These are phyloP conservation scores for Penicillium argentinense DNA, from an alignment of 495 filamentous ascomycete species.

Conservation along the genomic window DNA sequence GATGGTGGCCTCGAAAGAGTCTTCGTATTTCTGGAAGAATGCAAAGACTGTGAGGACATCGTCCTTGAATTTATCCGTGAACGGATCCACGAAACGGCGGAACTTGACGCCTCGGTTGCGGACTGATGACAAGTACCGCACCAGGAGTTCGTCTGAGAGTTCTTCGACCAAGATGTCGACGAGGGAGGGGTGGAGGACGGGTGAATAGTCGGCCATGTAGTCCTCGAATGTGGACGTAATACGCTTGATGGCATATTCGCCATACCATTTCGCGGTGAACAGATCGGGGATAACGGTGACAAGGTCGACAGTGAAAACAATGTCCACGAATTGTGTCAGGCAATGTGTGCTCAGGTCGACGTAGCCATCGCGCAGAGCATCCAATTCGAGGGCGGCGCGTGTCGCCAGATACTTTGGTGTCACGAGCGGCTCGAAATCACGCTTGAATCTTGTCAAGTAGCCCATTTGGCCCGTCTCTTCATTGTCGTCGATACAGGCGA, in stretches of 20 bases:
- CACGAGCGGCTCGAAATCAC: conserved; percentile 74
- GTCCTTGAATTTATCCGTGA: conserved; percentile 85
- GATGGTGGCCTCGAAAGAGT: conserved; percentile 68
- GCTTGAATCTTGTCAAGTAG: conserved; percentile 79
- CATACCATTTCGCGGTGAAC: conserved; percentile 90
- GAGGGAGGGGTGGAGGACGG: conserved; percentile 78
- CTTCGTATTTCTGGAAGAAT: conserved; percentile 59
- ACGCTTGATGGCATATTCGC: conserved; percentile 75
- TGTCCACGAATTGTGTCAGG: conserved; percentile 74
- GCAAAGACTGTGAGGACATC: conserved; percentile 82
- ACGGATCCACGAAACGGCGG: conserved; percentile 71
- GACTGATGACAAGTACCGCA: conserved; percentile 80
- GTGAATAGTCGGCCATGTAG: conserved; percentile 82
- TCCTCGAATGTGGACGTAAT: conserved; percentile 92
- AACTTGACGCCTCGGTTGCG: conserved; percentile 91
- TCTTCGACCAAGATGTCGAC: conserved; percentile 89
- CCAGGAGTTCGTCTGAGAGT: conserved; percentile 82
- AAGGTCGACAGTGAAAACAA: conserved; percentile 90
- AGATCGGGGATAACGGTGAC: conserved; percentile 75
- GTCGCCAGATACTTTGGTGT: conserved; percentile 74
- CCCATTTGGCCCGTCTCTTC: conserved; percentile 64
- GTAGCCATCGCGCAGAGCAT: conserved; percentile 80
- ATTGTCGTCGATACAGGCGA: conserved; percentile 91
- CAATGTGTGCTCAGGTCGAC: conserved; percentile 91
- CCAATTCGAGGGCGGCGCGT: conserved; percentile 68